Conservation (phyloP, 306 rosid genomes). For the Clitoria ternatea region DNA sequence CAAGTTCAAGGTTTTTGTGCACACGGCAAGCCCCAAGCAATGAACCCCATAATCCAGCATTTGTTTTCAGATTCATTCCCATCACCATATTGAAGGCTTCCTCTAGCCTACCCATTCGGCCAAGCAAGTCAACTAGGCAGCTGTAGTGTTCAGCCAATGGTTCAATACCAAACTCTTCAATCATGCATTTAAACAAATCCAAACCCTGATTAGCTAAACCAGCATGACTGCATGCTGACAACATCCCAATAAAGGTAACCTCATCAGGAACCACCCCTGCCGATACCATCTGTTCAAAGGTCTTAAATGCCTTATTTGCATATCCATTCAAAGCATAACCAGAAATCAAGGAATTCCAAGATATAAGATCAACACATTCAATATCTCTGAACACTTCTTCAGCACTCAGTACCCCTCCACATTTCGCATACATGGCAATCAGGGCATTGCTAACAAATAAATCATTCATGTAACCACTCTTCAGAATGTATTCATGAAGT, state of each 20-base stretch:
- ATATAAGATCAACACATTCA: slow-evolving; percentile 46
- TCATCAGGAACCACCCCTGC: slow-evolving; percentile 50
- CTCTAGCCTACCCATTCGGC: slow-evolving; percentile 70
- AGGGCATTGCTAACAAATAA: slow-evolving; percentile 65
- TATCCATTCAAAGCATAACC: slow-evolving; percentile 70
- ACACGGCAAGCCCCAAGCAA: slow-evolving; percentile 65
- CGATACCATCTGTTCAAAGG: slow-evolving; percentile 53
- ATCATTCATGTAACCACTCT: slow-evolving; percentile 56
- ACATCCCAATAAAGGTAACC: slow-evolving; percentile 61
- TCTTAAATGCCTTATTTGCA: slow-evolving; percentile 54
- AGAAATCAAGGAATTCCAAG: slow-evolving; percentile 82
- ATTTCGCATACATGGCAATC: slow-evolving; percentile 74
- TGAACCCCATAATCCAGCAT: slow-evolving; percentile 77
- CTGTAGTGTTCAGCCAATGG: slow-evolving; percentile 69
- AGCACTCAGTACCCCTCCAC: slow-evolving; percentile 51
- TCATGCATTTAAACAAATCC: slow-evolving; percentile 53
- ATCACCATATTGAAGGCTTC: slow-evolving; percentile 58
- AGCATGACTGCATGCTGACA: slow-evolving; percentile 79
- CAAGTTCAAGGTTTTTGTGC: slow-evolving; percentile 52
- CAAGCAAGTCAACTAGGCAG: slow-evolving; percentile 75
- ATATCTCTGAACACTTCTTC: slow-evolving; percentile 52
- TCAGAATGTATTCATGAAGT: slow-evolving; percentile 60
- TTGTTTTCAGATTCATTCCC: slow-evolving; percentile 52
- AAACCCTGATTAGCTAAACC: slow-evolving; percentile 57
- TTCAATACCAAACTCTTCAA: slow-evolving; percentile 47